Conservation (phyloP, 352 stramenopile species). For the Phytophthora melonis region DNA sequence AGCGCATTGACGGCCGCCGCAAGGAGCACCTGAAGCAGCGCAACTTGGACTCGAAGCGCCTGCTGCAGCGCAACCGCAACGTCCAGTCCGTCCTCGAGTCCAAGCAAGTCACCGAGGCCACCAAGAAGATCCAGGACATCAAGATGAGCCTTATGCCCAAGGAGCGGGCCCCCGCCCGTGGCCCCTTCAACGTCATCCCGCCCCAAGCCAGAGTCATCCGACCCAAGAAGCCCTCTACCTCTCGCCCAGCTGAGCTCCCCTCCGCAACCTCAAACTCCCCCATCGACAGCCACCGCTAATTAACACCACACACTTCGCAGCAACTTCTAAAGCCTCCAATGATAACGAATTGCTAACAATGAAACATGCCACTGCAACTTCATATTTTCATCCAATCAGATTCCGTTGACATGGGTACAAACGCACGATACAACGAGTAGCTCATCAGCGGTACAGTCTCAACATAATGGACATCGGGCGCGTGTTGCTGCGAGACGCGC, state of each 20-base stretch:
- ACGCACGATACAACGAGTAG: neutral
- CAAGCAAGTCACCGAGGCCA: conserved; percentile 89
- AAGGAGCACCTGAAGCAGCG: conserved; percentile 96
- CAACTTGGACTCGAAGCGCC: conserved; percentile 93
- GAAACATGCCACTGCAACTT: neutral
- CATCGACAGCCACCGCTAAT: conserved; percentile 36
- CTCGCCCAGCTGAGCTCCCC: conserved; percentile 34
- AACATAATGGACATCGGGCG: conserved; percentile 54
- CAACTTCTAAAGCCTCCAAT: too few species aligned
- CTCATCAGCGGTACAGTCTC: conserved; percentile 1
- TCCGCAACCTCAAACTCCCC: conserved; percentile 22
- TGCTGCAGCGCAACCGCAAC: conserved; percentile 96
- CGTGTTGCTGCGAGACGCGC: conserved; percentile 57
- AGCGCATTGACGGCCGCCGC: conserved; percentile 93
- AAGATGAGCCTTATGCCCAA: conserved; percentile 83
- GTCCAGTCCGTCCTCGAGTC: conserved; percentile 94
- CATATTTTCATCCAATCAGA: conserved; percentile 26
- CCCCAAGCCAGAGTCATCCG: conserved; percentile 80
- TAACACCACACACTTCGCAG: neutral
- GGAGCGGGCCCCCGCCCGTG: conserved; percentile 55
- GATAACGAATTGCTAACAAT: neutral
- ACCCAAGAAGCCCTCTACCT: conserved; percentile 68
- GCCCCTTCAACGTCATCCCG: conserved; percentile 76
- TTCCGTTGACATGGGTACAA: neutral
- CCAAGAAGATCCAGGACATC: conserved; percentile 83